These are phyloP conservation scores for Daldinia caldariorum DNA, from an alignment of 495 filamentous ascomycete species.

Conservation along the genomic window DNA sequence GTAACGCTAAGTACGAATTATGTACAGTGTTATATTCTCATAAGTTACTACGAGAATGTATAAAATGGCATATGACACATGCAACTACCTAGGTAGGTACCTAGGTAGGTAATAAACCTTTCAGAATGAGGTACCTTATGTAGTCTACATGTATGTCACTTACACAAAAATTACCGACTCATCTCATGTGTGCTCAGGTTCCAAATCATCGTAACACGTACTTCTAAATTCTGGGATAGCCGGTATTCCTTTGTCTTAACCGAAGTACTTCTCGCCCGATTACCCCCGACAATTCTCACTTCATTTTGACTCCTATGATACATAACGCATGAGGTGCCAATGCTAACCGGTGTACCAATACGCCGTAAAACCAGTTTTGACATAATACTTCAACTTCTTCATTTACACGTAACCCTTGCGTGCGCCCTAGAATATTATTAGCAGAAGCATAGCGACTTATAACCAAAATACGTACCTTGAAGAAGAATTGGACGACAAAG, in stretches of 20 bases:
- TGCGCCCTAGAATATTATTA: constrained; percentile 56
- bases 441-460: neutral
- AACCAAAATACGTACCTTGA: constrained; percentile 70
- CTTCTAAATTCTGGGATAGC: neutral
- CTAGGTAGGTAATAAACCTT: neutral
- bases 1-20: neutral
- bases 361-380: constrained; percentile 40
- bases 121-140: no score
- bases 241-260: constrained; percentile 13
- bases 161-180: neutral
- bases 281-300: constrained; percentile 26
- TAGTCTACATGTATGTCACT: neutral
- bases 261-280: constrained; percentile 15
- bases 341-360: constrained; percentile 34
- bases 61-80: no score
- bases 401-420: constrained; percentile 68
- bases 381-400: constrained; percentile 23
- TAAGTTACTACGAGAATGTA: no score
- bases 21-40: no score
- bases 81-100: no score
- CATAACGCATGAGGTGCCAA: constrained; percentile 33
- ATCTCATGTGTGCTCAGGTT: neutral
- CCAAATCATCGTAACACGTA: neutral
- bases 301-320: constrained; percentile 43
- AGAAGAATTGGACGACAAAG: constrained; percentile 98